These are phyloP conservation scores for Wallemia mellicola DNA, from an alignment of 1,284 basidiomycete genomes.

Conservation along the genomic window DNA sequence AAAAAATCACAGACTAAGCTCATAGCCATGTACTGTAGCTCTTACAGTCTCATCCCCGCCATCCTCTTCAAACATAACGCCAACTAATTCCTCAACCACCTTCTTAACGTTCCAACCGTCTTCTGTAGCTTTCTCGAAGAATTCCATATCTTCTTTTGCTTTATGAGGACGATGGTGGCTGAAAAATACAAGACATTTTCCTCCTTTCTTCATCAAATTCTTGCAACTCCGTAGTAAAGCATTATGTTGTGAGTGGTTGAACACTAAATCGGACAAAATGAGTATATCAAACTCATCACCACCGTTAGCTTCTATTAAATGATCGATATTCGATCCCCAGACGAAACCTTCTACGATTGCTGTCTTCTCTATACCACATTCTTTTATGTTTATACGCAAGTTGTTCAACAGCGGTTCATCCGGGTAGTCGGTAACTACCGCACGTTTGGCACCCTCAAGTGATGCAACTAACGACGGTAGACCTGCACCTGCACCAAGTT, in stretches of 20 bases:
- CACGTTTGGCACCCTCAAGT: slow-evolving; percentile 28
- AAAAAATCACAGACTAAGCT: slow-evolving; percentile 13
- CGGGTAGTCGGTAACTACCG: slow-evolving; percentile 70
- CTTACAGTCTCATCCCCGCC: slow-evolving; percentile 40
- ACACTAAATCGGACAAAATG: slow-evolving; percentile 70
- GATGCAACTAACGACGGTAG: slow-evolving; percentile 48
- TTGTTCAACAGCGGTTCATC: slow-evolving; percentile 52
- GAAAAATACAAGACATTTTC: slow-evolving; percentile 56
- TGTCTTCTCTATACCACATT: slow-evolving; percentile 21
- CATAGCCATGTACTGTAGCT: slow-evolving; percentile 49
- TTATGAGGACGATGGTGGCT: slow-evolving; percentile 69
- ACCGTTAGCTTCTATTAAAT: neutral
- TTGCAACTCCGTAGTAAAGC: slow-evolving; percentile 53
- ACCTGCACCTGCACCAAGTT: slow-evolving; percentile 76
- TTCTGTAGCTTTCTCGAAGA: slow-evolving; percentile 36
- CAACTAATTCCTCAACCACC: slow-evolving; percentile 25
- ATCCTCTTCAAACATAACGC: slow-evolving; percentile 71
- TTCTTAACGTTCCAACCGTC: slow-evolving; percentile 46
- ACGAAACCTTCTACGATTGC: slow-evolving; percentile 16
- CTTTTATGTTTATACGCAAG: slow-evolving; percentile 33
- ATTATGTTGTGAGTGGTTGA: slow-evolving; percentile 68
- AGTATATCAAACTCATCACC: slow-evolving; percentile 39
- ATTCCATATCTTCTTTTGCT: slow-evolving; percentile 52
- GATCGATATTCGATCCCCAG: slow-evolving; percentile 1
- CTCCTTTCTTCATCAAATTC: slow-evolving; percentile 13